Conservation (phyloP, 2,329 filamentous ascomycete genomes). For the Diplodia scrobiculata region DNA sequence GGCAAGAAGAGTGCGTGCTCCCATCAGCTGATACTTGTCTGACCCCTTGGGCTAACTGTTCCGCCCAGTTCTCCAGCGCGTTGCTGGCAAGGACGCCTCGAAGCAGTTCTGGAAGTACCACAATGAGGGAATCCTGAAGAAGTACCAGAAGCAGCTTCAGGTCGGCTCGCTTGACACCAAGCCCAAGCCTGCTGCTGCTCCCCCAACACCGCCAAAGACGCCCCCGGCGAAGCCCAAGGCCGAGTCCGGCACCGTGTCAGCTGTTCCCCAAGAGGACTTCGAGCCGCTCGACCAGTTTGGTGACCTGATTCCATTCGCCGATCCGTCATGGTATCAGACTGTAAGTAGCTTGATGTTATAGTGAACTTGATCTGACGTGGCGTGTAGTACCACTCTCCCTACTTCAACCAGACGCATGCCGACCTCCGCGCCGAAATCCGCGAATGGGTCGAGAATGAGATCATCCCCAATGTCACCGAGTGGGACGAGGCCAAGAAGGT, state of each 20-base stretch:
- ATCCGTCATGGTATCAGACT: constrained; percentile 92
- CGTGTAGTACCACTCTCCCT: constrained; percentile 84
- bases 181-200: constrained; percentile 43
- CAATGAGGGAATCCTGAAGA: constrained; percentile 63
- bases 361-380: constrained; percentile 2
- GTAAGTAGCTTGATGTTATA: constrained; percentile 56
- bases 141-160: constrained; percentile 62
- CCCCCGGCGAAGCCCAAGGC: constrained; percentile 58
- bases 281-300: constrained; percentile 78
- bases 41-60: constrained; percentile 31
- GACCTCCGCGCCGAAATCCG: constrained; percentile 88
- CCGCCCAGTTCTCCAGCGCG: constrained; percentile 60
- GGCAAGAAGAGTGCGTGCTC: constrained; percentile 65
- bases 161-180: constrained; percentile 82
- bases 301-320: constrained; percentile 83
- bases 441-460: constrained; percentile 84
- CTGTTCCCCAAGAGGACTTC: constrained; percentile 52
- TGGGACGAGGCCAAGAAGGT: constrained; percentile 97
- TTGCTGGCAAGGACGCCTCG: constrained; percentile 67
- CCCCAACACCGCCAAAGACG: constrained; percentile 55
- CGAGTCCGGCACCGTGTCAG: constrained; percentile 58
- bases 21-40: constrained; percentile 10
- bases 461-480: constrained; percentile 89
- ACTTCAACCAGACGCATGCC: constrained; percentile 92
- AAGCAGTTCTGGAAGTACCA: constrained; percentile 71